Percentiles rank a stretch among this genome's conserved stretches.
Conservation (phyloP, 2,329 filamentous ascomycete species). For the Trichophyton simii region DNA sequence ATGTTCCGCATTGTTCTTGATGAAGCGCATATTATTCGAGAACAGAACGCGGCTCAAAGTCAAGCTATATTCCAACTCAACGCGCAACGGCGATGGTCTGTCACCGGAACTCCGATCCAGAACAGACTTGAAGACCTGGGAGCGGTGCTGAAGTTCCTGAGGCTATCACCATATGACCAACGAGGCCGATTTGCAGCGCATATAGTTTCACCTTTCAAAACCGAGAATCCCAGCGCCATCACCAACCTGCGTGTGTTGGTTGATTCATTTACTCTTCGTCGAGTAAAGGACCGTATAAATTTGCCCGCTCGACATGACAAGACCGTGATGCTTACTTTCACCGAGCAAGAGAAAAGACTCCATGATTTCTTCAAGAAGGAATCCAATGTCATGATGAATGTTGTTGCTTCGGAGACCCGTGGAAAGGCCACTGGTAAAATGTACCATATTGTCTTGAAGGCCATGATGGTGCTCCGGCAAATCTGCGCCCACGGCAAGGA, state of each 20-base stretch:
- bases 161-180: constrained; percentile 74
- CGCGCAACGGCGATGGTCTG: constrained; percentile 78
- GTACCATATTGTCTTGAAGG: constrained; percentile 88
- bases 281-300: constrained; percentile 82
- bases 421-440: constrained; percentile 66
- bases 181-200: constrained; percentile 61
- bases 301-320: constrained; percentile 62
- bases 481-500: constrained; percentile 93
- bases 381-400: constrained; percentile 65
- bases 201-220: constrained; percentile 77
- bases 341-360: constrained; percentile 57
- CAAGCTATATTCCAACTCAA: constrained; percentile 71
- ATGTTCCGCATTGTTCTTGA: constrained; percentile 93
- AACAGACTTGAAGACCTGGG: constrained; percentile 85
- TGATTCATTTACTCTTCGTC: constrained; percentile 83
- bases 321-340: constrained; percentile 63
- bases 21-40: constrained; percentile 89
- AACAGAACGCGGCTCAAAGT: constrained; percentile 67
- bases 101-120: constrained; percentile 93
- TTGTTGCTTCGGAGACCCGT: constrained; percentile 54
- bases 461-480: constrained; percentile 75
- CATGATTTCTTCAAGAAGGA: constrained; percentile 79
- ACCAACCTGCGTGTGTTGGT: constrained; percentile 79
- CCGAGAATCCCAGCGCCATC: constrained; percentile 55
- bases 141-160: constrained; percentile 72